Evolutionary conservation across 1,139 yeast species (phyloP).

Genomic region (Suhomyces anneliseae): DNA sequence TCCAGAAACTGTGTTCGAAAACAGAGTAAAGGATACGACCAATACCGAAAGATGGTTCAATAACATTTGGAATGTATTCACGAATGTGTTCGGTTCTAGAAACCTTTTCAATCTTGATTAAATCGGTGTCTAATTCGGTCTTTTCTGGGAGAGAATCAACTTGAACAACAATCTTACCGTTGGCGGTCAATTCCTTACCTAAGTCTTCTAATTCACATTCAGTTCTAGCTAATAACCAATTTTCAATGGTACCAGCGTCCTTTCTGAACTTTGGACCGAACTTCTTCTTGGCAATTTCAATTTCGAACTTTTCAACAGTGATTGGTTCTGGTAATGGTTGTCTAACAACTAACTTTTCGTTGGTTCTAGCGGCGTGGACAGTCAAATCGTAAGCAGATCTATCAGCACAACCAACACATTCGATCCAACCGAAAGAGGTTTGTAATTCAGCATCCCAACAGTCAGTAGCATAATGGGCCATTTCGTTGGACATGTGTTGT

Average conservation of each 20-base stretch:
- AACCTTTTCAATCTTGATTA: slow-evolving; percentile 74
- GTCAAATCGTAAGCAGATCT: slow-evolving; percentile 97
- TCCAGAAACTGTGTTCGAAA: slow-evolving; percentile 95
- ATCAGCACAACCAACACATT: slow-evolving; percentile 99
- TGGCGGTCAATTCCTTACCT: slow-evolving; percentile 61
- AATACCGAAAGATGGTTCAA: slow-evolving; percentile 99
- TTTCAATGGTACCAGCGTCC: slow-evolving; percentile 90
- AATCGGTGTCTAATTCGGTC: slow-evolving; percentile 69
- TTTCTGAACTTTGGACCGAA: slow-evolving; percentile 97
- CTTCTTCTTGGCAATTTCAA: slow-evolving; percentile 86
- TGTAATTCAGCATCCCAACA: slow-evolving; percentile 99
- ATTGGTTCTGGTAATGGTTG: slow-evolving; percentile 83
- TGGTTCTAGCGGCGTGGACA: slow-evolving; percentile 93
- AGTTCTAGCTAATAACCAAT: slow-evolving; percentile 71
- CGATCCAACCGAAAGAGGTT: slow-evolving; percentile 98
- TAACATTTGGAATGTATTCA: slow-evolving; percentile 95
- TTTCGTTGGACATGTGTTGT: slow-evolving; percentile 97
- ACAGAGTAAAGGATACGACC: slow-evolving; percentile 94
- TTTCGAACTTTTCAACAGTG: slow-evolving; percentile 78
- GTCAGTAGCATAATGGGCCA: slow-evolving; percentile 99
- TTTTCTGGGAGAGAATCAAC: slow-evolving; percentile 60
- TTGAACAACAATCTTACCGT: slow-evolving; percentile 64
- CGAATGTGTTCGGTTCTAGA: slow-evolving; percentile 86
- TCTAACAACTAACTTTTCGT: slow-evolving; percentile 92
- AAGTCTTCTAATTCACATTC: slow-evolving; percentile 84